phyloP scores from a whole-genome alignment of 192 early-diverging fungal genomes.

The Funneliformis geosporum region DNA sequence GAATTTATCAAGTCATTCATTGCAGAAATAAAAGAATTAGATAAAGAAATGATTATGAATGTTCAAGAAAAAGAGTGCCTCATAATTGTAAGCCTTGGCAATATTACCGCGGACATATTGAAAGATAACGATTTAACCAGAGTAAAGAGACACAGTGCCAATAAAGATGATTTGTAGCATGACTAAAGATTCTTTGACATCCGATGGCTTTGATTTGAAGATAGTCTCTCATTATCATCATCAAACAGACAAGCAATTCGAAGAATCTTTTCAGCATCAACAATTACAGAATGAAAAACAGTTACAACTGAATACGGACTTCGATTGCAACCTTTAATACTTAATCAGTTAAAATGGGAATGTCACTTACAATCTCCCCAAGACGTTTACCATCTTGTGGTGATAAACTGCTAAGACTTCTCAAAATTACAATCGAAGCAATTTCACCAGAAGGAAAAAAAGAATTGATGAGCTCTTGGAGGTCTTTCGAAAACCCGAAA shows the following conservation, averaged over 20 bases:
- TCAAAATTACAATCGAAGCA: neutral
- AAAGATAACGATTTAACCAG: neutral
- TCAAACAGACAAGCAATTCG: neutral
- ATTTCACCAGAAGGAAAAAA: neutral
- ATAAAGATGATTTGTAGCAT: neutral
- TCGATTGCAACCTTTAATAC: neutral
- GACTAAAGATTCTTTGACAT: neutral
- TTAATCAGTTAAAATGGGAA: neutral
- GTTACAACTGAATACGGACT: neutral
- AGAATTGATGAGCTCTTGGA: neutral
- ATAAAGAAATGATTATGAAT: neutral
- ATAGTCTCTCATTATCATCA: neutral
- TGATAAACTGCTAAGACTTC: too few species aligned
- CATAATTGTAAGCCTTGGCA: neutral
- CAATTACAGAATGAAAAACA: neutral
- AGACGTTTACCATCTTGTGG: neutral
- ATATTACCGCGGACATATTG: neutral
- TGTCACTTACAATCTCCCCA: neutral
- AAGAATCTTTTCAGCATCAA: neutral
- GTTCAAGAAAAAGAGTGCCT: neutral
- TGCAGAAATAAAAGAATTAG: neutral
- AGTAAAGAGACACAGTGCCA: conserved; percentile 2
- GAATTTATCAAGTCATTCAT: conserved; percentile 10
- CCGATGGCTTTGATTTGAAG: neutral
- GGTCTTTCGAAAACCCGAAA: neutral